These are phyloP conservation scores for Chrysanthemum seticuspe DNA, from an alignment of 129 eudicot genomes.

Conservation along the genomic window DNA sequence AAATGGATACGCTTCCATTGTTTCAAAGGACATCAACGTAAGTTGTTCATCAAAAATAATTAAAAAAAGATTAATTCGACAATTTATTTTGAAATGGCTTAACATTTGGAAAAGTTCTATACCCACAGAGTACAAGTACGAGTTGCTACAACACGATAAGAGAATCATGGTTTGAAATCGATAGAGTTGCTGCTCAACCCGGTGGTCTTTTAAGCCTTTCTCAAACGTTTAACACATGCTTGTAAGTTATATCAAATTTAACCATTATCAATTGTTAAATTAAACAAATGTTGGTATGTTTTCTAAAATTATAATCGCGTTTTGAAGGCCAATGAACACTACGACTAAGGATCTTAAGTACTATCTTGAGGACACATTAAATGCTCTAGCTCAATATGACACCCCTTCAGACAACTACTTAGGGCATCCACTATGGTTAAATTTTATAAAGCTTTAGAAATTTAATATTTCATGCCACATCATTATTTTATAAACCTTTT, in stretches of 20 bases:
- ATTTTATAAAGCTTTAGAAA: too few species aligned
- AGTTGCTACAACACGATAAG: conserved; percentile 41
- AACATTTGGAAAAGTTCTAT: neutral
- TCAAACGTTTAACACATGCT: conserved; percentile 41
- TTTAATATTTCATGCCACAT: too few species aligned
- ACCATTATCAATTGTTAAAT: too few species aligned
- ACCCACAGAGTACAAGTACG: conserved; percentile 35
- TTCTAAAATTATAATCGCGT: neutral
- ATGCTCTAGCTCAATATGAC: conserved; percentile 25
- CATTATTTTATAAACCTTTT: too few species aligned
- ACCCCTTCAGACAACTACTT: neutral
- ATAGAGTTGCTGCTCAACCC: conserved; percentile 33
- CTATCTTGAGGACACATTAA: neutral
- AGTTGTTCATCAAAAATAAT: neutral
- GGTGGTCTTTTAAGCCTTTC: conserved; percentile 35
- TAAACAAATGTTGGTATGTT: too few species aligned
- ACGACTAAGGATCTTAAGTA: conserved; percentile 21
- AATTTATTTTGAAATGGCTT: too few species aligned
- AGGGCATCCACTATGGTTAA: too few species aligned
- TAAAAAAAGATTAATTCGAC: too few species aligned
- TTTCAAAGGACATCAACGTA: conserved; percentile 32
- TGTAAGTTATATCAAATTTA: conserved; percentile 13
- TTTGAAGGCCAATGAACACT: conserved; percentile 35
- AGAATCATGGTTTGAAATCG: conserved; percentile 48
- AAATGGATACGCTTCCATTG: conserved; percentile 22